Conservation (phyloP, 2,329 filamentous ascomycete species). For the Ascosphaera pollenicola region DNA sequence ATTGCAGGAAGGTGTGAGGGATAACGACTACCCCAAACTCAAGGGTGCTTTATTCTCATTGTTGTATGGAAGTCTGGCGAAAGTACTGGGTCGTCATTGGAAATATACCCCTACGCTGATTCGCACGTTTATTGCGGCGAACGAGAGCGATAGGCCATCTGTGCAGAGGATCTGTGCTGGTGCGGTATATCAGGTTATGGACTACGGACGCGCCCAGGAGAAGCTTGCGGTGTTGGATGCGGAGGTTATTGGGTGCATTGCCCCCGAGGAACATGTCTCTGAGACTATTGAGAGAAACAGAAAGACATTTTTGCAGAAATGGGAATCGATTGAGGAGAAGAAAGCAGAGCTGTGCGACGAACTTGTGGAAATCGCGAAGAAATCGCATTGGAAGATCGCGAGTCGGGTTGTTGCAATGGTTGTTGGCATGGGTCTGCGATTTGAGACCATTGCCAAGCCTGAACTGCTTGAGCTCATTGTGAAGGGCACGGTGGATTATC, state of each 20-base stretch:
- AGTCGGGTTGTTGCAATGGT: conserved; percentile 77
- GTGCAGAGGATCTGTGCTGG: conserved; percentile 74
- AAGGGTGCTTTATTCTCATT: conserved; percentile 88
- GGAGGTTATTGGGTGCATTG: conserved; percentile 46
- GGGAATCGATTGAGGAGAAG: conserved; percentile 57
- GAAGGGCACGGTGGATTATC: conserved; percentile 66
- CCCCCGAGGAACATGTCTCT: conserved; percentile 42
- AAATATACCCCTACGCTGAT: conserved; percentile 81
- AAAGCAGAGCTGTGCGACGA: conserved; percentile 66
- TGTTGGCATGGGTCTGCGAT: conserved; percentile 74
- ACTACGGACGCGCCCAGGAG: conserved; percentile 78
- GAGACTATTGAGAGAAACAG: conserved; percentile 42
- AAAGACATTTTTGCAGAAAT: conserved; percentile 51
- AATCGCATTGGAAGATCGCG: conserved; percentile 91
- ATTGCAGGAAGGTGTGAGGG: conserved; percentile 55
- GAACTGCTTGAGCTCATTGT: conserved; percentile 68
- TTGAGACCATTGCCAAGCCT: conserved; percentile 63
- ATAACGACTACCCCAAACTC: conserved; percentile 70
- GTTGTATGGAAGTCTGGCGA: conserved; percentile 68
- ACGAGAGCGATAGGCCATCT: conserved; percentile 76
- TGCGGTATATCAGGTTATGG: conserved; percentile 66
- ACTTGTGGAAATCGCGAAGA: conserved; percentile 51
- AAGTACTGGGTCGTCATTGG: conserved; percentile 82
- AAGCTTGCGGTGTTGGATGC: conserved; percentile 65
- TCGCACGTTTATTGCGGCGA: conserved; percentile 72